phyloP scores from a whole-genome alignment of 1,139 yeast species.

The Candida sanyaensis region DNA sequence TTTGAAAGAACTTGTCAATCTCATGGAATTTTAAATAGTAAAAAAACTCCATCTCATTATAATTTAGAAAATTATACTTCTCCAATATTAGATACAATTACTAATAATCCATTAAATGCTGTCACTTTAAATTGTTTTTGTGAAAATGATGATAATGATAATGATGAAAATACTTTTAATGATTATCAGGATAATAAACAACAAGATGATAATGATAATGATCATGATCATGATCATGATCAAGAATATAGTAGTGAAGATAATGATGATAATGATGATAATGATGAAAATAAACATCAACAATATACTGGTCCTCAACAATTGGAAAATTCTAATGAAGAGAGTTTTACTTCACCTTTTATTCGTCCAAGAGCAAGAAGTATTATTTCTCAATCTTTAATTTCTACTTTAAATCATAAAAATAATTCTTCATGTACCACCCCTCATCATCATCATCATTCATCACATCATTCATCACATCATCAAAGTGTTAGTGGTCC shows the following conservation, averaged over 20 bases:
- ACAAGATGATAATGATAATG: too few relatives aligned
- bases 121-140: constrained; percentile 30
- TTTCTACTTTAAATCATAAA: constrained; percentile 19
- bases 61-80: constrained; percentile 30
- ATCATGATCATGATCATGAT: too few relatives aligned
- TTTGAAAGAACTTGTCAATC: constrained; percentile 16
- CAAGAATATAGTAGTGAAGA: too few relatives aligned
- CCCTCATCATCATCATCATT: neutral
- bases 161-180: constrained; percentile 6
- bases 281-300: constrained; percentile 5
- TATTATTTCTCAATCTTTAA: constrained; percentile 25
- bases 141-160: constrained; percentile 11
- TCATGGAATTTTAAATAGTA: constrained; percentile 10
- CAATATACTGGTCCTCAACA: constrained; percentile 5
- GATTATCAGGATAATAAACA: too few relatives aligned
- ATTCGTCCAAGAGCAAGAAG: constrained; percentile 23
- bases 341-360: constrained; percentile 1
- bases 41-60: constrained; percentile 25
- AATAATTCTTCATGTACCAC: neutral
- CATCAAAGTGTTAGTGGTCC: neutral
- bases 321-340: neutral
- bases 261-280: neutral
- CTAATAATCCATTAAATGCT: constrained; percentile 24
- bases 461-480: too few relatives aligned
- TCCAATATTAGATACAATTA: constrained; percentile 34